Evolutionary conservation across 2,329 filamentous ascomycete genomes (phyloP), one percentile per base, ranked within the genome.

Genomic region (Penicillium concentricum): DNA sequence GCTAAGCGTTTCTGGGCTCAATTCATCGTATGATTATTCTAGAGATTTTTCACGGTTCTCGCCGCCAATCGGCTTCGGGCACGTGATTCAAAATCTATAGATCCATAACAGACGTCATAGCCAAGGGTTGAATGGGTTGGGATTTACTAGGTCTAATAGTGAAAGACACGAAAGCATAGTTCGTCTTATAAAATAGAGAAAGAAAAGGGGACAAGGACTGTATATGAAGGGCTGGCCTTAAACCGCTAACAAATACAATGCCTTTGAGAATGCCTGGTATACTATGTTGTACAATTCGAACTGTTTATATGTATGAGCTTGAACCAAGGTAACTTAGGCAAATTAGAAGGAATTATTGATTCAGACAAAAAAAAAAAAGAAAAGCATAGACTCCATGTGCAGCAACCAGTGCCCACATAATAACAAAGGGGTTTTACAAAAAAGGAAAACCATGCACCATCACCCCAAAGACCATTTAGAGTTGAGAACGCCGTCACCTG

Each of bases 1-100:
- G 15, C n/a, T 20, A 48, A 26, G 50, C n/a, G 45, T 32, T 39
- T 45, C 35, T 45, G 34, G 18, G 30, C 45, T 65, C 38, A 54
- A 50, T 56, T 53, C 61, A 65, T 60, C 22, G 42, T 59, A 54
- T 55, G 47, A 55, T 48, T 49, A 6, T 24, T 34, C 34, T 18
- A 37, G 61, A 62, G 60, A 64, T 62, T 65, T 65, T 61, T 65
- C 51, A 42, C 60, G 59, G 58, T 61, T 60, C 49, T 67, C 61
- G 66, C 66, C 65, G 61, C 65, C 60, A 64, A 64, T 65, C 65
- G 65, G 64, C 51, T 59, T 46, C 47, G 26, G n/a, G 43, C 66
- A 68, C 66, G 66, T 68, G 66, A 68, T 63, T 18, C 20, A 46
- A 34, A 15, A 60, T 57, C n/a, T 61, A 60, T 58, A 57, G 20